A percentile compares a stretch with the other conserved stretches of the same genome.
phyloP scores from a whole-genome alignment of 208 protist genomes.

The Leishmania gerbilli region DNA sequence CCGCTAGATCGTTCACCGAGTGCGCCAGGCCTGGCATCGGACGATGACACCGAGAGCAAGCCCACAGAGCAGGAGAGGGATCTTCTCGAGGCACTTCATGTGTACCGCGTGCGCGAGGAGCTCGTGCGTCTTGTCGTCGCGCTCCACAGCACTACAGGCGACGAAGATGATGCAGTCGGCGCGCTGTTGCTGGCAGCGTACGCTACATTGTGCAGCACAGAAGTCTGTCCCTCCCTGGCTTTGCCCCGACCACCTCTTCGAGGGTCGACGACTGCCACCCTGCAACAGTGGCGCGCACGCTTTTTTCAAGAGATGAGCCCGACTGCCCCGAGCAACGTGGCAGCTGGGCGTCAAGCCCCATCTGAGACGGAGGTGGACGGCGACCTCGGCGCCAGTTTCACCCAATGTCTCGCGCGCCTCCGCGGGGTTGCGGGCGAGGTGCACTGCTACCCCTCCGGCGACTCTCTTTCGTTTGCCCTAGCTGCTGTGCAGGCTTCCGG shows the following conservation, averaged over 20 bases:
- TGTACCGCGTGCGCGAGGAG: slow-evolving; percentile 8
- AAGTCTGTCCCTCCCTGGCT: background rate
- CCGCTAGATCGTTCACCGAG: background rate
- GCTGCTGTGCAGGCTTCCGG: background rate
- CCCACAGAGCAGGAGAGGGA: background rate
- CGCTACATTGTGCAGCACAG: slow-evolving; percentile 19
- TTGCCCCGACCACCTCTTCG: background rate
- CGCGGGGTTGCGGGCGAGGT: background rate
- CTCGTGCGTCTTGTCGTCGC: slow-evolving; percentile 13
- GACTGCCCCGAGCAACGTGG: background rate
- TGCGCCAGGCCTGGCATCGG: background rate
- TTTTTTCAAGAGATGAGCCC: slow-evolving; percentile 3
- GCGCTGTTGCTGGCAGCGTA: slow-evolving; percentile 20
- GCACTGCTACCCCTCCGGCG: background rate
- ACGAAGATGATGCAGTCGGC: slow-evolving; percentile 1
- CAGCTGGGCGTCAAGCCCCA: background rate
- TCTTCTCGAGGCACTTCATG: background rate
- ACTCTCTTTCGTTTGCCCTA: background rate
- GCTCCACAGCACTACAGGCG: slow-evolving; percentile 10
- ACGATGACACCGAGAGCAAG: background rate
- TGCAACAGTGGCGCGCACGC: slow-evolving; percentile 12
- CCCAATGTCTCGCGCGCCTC: background rate
- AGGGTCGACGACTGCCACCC: background rate
- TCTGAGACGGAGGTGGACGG: background rate
- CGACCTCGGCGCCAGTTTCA: background rate